These are phyloP conservation scores for Plasmopara viticola DNA, from an alignment of 352 stramenopile species.

Conservation along the genomic window DNA sequence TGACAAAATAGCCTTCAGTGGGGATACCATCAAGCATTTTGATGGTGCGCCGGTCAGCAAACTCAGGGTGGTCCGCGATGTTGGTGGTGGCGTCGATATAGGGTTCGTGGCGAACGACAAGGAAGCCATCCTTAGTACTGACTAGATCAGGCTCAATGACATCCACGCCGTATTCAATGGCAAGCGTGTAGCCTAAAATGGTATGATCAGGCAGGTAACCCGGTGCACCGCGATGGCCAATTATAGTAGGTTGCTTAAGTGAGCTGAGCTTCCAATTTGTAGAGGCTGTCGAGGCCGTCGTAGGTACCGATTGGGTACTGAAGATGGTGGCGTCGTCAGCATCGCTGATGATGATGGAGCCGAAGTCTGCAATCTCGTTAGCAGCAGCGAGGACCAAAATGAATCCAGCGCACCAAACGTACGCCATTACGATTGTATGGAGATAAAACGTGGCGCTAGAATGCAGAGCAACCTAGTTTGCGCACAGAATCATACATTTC, in stretches of 20 bases:
- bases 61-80: conserved; percentile 69
- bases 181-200: conserved; percentile 83
- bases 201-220: conserved; percentile 90
- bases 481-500: no score
- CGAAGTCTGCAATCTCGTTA: conserved; percentile 18
- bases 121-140: conserved; percentile 71
- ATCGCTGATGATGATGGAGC: conserved; percentile 27
- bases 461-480: no score
- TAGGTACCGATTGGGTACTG: conserved; percentile 9
- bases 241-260: conserved; percentile 49
- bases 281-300: conserved; percentile 12
- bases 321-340: conserved; percentile 3
- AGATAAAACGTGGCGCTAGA: no score
- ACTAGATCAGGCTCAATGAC: conserved; percentile 91
- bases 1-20: conserved; percentile 78
- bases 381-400: conserved; percentile 22
- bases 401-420: conserved; percentile 29
- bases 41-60: conserved; percentile 52
- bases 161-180: conserved; percentile 85
- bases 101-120: conserved; percentile 83
- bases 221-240: conserved; percentile 82
- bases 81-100: conserved; percentile 89
- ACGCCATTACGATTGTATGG: conserved; percentile 30
- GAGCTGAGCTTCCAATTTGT: conserved; percentile 18
- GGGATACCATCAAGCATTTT: conserved; percentile 50